Evolutionary conservation across 805 yeast species (phyloP), one percentile per base, ranked within the genome.

Genomic region (Metschnikowia bowlesiae): DNA sequence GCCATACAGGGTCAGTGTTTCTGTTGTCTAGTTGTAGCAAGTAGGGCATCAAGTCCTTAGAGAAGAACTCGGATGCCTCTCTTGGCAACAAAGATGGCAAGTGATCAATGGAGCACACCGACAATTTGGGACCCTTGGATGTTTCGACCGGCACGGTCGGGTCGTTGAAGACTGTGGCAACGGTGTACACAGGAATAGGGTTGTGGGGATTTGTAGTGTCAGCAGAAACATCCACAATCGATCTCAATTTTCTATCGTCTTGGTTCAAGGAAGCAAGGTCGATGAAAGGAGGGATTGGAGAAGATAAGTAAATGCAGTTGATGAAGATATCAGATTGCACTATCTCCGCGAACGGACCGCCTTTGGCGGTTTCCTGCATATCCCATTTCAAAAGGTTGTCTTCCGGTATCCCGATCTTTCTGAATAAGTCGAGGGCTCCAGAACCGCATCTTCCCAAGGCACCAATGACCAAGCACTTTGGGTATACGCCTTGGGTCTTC

Each of bases 401-500:
- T 40, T 88, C 94, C 48, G 98, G 96, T 51, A 94, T 73, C 52
- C 99, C 99, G 50, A 79, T 85, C 72, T 86, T 86, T 54, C 76
- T 79, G 71, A 89, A 81, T 50, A 91, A 76, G 57, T 87, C 95
- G 60, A 89, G 76, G 33, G 99, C 98, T 67, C 99, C 99, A 10
- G 96, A 84, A 49, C 99, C 99, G 74, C 98, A 94, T 77, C 99
- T 87, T 57, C 99, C 99, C 53, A 91, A 79, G 29, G 99, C 99
- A 66, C 99, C 99, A 66, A 94, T 94, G 51, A 94, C 85, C 57
- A 94, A 76, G 33, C 86, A 89, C 34, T 77, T 85, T 57, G 98
- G 99, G 61, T 74, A 76, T 60, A 73, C 78, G 31, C 84, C 86
- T 46, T 84, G 83, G 49, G 73, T 82, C 59, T 79, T 77, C 31